Percentiles rank a stretch among this genome's conserved stretches.
These are phyloP conservation scores for Ustilago crameri DNA, from an alignment of 1,284 basidiomycete genomes.

Conservation along the genomic window DNA sequence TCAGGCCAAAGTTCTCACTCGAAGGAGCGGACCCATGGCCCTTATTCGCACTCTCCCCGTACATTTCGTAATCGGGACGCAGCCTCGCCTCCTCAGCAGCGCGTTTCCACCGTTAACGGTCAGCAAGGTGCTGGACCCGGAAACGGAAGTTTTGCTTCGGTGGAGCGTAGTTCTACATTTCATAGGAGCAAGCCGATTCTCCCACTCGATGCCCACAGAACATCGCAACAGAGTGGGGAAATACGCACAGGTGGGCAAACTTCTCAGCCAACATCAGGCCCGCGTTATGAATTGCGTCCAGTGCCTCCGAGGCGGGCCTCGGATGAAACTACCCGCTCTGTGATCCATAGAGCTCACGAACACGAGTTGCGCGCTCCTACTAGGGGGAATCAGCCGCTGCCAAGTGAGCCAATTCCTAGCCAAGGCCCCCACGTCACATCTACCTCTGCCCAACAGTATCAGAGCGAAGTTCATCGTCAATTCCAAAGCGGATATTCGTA, in stretches of 20 bases:
- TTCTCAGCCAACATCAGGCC: neutral
- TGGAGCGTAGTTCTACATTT: neutral
- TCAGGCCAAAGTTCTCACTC: neutral
- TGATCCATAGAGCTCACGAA: neutral
- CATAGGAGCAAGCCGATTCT: neutral
- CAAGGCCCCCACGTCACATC: slow-evolving; percentile 4
- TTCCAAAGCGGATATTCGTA: neutral
- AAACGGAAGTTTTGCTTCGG: neutral
- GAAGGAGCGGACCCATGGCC: too few relatives aligned
- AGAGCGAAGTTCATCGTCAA: neutral
- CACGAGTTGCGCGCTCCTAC: neutral
- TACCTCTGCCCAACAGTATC: neutral
- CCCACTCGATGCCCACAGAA: neutral
- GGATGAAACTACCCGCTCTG: neutral
- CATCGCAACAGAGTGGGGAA: neutral
- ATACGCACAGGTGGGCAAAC: neutral
- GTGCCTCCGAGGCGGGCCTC: neutral
- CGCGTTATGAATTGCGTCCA: neutral
- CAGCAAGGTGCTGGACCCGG: neutral
- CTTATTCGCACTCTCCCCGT: too few relatives aligned
- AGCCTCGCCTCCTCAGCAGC: too few relatives aligned
- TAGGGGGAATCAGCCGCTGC: neutral
- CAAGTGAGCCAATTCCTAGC: slow-evolving; percentile 13
- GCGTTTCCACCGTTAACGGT: too few relatives aligned
- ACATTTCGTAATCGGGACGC: too few relatives aligned